Evolutionary conservation across 2,329 filamentous ascomycete genomes (phyloP), one percentile per base, ranked within the genome.

Genomic region (Macrophomina tecta): DNA sequence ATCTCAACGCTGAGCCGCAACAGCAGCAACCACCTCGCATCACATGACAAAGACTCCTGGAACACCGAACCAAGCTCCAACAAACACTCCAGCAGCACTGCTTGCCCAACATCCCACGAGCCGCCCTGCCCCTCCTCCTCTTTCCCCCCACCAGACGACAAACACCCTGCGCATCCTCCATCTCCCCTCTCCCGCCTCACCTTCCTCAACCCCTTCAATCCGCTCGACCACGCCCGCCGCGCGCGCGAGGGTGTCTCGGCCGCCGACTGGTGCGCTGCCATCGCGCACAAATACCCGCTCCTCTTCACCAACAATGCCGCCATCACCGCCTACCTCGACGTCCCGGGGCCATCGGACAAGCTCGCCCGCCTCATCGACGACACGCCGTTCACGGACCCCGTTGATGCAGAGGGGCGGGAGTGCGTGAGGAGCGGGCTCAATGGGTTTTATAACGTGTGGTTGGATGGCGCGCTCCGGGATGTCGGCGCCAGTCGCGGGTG

Each of bases 291-390:
- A 18, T 12, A n/a, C 40, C 56, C 40, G 40, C 42, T 58, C 23
- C 56, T 61, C 30, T 34, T 61, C 56, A 23, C 56, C 45, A 62
- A 62, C 45, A 12, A 23, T 5, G 9, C 30, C 45, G 45, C 32
- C 7, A n/a, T 46, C 40, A 9, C n/a, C 11, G 8, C 12, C 1
- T 49, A 49, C 32, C 11, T 62, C n/a, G 45, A 38, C 32, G 2
- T 9, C 6, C 58, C 40, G 18, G 56, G 56, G 8, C 56, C 56
- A 7, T 32, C 36, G 12, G 42, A 61, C 42, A 46, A 48, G 56
- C 28, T 61, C 9, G 56, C 30, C 40, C 28, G 56, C 40, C 40
- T 61, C 8, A 38, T 48, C 58, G 58, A 62, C 16, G 30, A 34
- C 16, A 4, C 32, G n/a, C n/a, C 11, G 30, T 30, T 32, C 23